These are phyloP conservation scores for Trifolium dubium DNA, from an alignment of 306 rosid genomes.

Conservation along the genomic window DNA sequence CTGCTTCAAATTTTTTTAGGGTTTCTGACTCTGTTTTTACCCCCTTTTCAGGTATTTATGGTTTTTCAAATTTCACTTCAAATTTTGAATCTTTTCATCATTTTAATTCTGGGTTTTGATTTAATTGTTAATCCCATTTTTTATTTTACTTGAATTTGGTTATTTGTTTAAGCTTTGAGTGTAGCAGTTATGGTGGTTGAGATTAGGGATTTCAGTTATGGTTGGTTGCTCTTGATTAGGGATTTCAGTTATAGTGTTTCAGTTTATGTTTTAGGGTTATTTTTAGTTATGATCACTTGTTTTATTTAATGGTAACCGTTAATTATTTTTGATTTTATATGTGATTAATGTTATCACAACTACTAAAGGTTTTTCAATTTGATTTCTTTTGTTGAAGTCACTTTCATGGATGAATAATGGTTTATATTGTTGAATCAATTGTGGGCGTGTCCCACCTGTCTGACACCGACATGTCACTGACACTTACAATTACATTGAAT, in stretches of 20 bases:
- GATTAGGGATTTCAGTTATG: constrained; percentile 35
- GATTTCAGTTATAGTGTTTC: constrained; percentile 2
- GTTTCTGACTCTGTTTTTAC: constrained; percentile 37
- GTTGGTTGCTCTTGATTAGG: constrained; percentile 4
- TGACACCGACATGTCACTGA: too few species aligned
- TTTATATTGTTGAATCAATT: too few species aligned
- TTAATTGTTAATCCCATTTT: constrained; percentile 24
- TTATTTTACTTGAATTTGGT: constrained; percentile 27
- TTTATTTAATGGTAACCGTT: constrained; percentile 25
- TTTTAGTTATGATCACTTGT: constrained; percentile 43
- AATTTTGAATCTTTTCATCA: constrained; percentile 9
- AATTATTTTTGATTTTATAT: background rate
- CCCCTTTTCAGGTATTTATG: constrained; percentile 49
- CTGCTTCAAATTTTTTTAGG: constrained; percentile 43
- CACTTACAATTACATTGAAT: too few species aligned
- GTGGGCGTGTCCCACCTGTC: too few species aligned
- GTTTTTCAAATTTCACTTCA: constrained; percentile 16
- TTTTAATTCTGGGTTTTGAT: constrained; percentile 38
- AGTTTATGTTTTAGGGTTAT: constrained; percentile 41
- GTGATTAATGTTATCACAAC: constrained; percentile 24
- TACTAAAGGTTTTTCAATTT: constrained; percentile 25
- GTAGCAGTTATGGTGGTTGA: constrained; percentile 31
- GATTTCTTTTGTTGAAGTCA: constrained; percentile 8
- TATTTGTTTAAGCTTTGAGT: constrained; percentile 21
- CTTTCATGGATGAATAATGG: background rate